Evolutionary conservation across 2,329 filamentous ascomycete species (phyloP).

Genomic region (Fusarium citri): DNA sequence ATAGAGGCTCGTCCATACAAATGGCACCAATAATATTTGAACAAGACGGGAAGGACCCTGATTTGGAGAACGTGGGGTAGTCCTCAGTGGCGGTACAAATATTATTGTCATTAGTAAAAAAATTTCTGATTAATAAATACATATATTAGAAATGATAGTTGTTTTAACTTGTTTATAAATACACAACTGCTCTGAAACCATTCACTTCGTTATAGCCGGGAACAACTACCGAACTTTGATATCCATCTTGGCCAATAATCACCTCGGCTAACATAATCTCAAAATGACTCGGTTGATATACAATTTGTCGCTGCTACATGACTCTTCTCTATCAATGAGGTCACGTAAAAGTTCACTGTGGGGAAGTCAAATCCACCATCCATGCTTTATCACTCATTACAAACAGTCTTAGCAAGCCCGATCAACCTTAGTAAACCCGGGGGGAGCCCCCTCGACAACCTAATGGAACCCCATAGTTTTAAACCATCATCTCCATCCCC

Average conservation of each 20-base stretch:
- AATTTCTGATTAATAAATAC: not conserved
- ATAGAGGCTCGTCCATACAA: fast-evolving
- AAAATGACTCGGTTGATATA: not conserved
- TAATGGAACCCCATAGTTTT: constrained; percentile 8
- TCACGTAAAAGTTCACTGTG: constrained; percentile 17
- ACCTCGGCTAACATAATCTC: not conserved
- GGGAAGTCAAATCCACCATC: constrained; percentile 27
- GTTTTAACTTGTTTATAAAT: too few species aligned
- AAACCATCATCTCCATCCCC: constrained; percentile 6
- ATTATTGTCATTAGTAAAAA: not conserved
- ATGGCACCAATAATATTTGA: not conserved
- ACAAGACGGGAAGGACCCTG: too few species aligned
- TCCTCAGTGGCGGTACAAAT: not conserved
- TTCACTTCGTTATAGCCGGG: not conserved
- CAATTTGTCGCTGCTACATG: not conserved
- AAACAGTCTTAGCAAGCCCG: constrained; percentile 18
- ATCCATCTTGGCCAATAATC: not conserved
- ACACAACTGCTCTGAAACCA: not conserved
- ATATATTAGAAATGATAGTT: not conserved
- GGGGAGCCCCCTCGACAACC: constrained; percentile 7
- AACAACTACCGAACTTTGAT: not conserved
- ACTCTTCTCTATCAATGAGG: constrained; percentile 19
- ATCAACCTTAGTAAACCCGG: not conserved
- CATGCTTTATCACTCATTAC: constrained; percentile 38
- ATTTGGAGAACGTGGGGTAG: not conserved